Evolutionary conservation across 2,329 filamentous ascomycete species (phyloP).

Genomic region (Piedraia hortae): DNA sequence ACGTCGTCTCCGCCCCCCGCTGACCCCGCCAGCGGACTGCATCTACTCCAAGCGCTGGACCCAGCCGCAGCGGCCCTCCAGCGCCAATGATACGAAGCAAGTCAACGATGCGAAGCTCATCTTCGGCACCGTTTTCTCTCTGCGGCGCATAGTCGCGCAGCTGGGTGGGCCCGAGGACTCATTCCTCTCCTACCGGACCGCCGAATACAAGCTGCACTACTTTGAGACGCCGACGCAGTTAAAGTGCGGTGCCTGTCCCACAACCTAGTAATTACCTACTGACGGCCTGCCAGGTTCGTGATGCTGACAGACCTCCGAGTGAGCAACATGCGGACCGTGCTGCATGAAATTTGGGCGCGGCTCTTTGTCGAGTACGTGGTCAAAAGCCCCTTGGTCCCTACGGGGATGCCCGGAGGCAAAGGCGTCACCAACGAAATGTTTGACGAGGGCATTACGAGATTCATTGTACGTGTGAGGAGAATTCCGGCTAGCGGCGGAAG

Average conservation of each 20-base stretch:
- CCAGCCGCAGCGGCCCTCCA: conserved; percentile 21
- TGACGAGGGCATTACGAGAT: conserved; percentile 43
- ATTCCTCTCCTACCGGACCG: conserved; percentile 82
- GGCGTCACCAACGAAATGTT: conserved; percentile 39
- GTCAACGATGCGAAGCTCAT: conserved; percentile 86
- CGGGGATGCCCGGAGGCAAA: conserved; percentile 31
- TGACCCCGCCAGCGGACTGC: conserved; percentile 46
- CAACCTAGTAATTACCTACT: too few species aligned
- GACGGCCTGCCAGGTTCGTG: conserved; percentile 89
- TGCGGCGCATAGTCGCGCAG: conserved; percentile 91
- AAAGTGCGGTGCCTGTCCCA: too few species aligned
- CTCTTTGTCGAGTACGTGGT: conserved; percentile 82
- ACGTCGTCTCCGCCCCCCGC: not conserved
- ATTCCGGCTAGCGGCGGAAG: too few species aligned
- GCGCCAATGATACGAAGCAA: conserved; percentile 7
- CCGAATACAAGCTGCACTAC: conserved; percentile 93
- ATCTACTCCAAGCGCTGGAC: conserved; percentile 79
- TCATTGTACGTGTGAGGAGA: conserved; percentile 32
- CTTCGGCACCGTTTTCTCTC: conserved; percentile 85
- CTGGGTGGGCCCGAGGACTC: conserved; percentile 74
- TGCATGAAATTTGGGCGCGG: conserved; percentile 97
- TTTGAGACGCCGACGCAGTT: conserved; percentile 69
- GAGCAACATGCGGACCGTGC: conserved; percentile 69
- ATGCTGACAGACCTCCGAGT: conserved; percentile 81
- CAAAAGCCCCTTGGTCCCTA: conserved; percentile 34